A percentile compares a stretch with the other conserved stretches of the same genome.
Evolutionary conservation across 2,329 filamentous ascomycete genomes (phyloP).

Genomic region (Trichoderma sp.): DNA sequence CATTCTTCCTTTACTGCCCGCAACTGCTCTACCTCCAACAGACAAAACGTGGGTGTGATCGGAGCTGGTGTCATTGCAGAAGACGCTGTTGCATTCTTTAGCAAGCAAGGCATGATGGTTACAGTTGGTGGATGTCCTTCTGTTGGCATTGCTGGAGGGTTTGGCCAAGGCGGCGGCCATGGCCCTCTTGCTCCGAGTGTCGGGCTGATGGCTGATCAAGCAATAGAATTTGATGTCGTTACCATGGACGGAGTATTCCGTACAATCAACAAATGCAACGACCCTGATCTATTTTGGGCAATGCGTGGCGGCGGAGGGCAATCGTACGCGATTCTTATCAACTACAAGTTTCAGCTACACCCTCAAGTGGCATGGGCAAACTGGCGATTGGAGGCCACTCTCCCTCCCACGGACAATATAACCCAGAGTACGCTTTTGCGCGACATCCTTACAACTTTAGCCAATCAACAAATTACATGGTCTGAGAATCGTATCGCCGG

Average conservation of each 20-base stretch:
- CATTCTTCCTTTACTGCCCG: too few species aligned
- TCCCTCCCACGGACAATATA: slow-evolving; percentile 20
- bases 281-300: slow-evolving; percentile 59
- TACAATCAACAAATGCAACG: slow-evolving; percentile 41
- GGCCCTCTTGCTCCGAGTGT: slow-evolving; percentile 50
- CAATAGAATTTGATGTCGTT: slow-evolving; percentile 54
- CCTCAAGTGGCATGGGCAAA: neutral
- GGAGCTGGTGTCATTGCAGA: too few species aligned
- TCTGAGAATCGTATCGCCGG: neutral
- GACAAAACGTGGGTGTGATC: too few species aligned
- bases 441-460: neutral
- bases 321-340: neutral
- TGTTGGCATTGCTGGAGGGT: too few species aligned
- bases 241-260: slow-evolving; percentile 45
- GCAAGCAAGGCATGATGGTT: too few species aligned
- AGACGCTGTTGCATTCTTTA: too few species aligned
- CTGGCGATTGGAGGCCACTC: slow-evolving; percentile 1
- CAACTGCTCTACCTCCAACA: too few species aligned
- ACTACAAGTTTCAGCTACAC: slow-evolving; percentile 15
- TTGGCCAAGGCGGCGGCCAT: too few species aligned
- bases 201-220: slow-evolving; percentile 59
- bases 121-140: too few species aligned
- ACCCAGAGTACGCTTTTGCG: neutral
- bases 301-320: slow-evolving; percentile 49
- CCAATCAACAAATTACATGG: neutral